Base-by-base conservation (phyloP, 2,329 filamentous ascomycete genomes). In the Hypomyces rosellus region DNA sequence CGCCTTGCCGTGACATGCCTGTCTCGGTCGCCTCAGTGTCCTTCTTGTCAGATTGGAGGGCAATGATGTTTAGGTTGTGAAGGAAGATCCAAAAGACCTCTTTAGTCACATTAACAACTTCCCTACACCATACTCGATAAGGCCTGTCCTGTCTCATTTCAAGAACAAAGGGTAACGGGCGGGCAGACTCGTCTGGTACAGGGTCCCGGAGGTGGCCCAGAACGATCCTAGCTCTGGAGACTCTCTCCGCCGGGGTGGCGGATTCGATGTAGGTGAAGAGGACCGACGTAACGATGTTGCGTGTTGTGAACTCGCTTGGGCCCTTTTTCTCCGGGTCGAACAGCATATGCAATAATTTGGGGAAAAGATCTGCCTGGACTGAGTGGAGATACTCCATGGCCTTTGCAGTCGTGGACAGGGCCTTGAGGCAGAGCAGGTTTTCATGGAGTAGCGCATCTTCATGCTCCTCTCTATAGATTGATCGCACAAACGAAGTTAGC, bases 1-100 rank as follows among this genome's bases (percentile, higher is more conserved):
- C 41, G 61, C 53, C 49, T 46, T 58, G 57, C 50, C 56, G 54
- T 52, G 46, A 49, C 53, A n/a, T 43, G 37, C 20, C 12, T 30
- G 45, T 20, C 33, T 50, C 52, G 40, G 37, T 59, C 20, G 59
- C 49, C 43, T 54, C 20, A 44, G 18, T 61, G 54, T 54, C 58
- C 13, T 46, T 37, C 58, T 69, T 68, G 41, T 74, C 72, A 34
- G 70, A 62, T 2, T 84, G 80, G 34, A 88, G 68, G 18, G 89
- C 78, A 36, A 97, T 80, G 42, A 96, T 85, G 61, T 97, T 97
- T 51, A 95, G 76, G 59, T 95, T 88, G 69, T 97, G 92, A 48
- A 97, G 77, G 72, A 97, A 99, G 65, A 97, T 97, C 92, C 92
- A 99, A 66, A 99, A 99, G 25, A 97, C 92, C 67, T 99, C 92